Conservation (phyloP, 2,329 filamentous ascomycete species). For the Aspergillus costaricaensis region DNA sequence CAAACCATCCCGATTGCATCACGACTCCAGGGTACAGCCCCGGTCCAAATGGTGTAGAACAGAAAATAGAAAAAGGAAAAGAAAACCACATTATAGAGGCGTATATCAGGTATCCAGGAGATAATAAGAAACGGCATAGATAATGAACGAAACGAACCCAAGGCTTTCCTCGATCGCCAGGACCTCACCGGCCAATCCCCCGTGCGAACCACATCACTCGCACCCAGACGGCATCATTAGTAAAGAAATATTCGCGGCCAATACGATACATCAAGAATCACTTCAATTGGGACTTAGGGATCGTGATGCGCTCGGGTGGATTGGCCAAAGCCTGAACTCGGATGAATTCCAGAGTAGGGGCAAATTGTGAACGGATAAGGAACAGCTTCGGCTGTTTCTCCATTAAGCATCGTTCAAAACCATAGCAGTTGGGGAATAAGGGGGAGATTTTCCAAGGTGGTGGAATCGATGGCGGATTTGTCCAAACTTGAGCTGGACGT, state of each 20-base stretch:
- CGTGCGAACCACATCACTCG: slow-evolving; percentile 15
- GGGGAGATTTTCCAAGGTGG: not conserved
- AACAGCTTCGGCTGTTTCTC: not conserved
- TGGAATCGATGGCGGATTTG: not conserved
- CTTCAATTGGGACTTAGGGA: slow-evolving; percentile 10
- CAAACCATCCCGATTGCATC: slow-evolving; percentile 12
- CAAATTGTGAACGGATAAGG: slow-evolving; percentile 7
- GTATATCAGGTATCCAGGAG: slow-evolving; percentile 26
- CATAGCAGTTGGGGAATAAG: not conserved
- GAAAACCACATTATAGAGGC: slow-evolving; percentile 24
- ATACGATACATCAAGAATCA: slow-evolving; percentile 28
- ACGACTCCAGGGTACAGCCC: slow-evolving; percentile 10
- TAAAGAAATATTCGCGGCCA: slow-evolving; percentile 20
- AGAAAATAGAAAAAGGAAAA: slow-evolving; percentile 15
- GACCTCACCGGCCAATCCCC: slow-evolving; percentile 17
- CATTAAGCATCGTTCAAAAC: slow-evolving; percentile 7
- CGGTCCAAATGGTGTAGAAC: slow-evolving; percentile 13
- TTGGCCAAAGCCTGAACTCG: slow-evolving; percentile 13
- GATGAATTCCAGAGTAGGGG: slow-evolving; percentile 9
- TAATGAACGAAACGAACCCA: slow-evolving; percentile 18
- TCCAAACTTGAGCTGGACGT: not conserved
- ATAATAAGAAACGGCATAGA: slow-evolving; percentile 15
- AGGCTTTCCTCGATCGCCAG: slow-evolving; percentile 23
- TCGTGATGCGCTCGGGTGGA: slow-evolving; percentile 8
- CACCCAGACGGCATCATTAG: slow-evolving; percentile 21